Evolutionary conservation across 768 basidiomycete species (phyloP).

Genomic region (Lentinula aciculospora): DNA sequence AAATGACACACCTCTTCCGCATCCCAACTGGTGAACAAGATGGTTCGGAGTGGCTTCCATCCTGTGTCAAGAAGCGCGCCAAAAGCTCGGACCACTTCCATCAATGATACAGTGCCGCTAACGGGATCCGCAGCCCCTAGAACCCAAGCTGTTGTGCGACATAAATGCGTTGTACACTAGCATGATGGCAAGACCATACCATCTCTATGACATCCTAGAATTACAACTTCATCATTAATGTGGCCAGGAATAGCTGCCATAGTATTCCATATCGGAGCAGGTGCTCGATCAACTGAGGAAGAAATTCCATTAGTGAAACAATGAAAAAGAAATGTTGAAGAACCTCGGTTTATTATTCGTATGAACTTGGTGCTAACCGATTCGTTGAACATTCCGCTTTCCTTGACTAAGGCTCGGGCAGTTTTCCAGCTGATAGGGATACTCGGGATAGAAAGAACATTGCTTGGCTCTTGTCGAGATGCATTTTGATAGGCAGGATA

Average conservation of each 20-base stretch:
- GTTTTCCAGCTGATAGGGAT: conserved; percentile 90
- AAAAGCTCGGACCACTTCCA: conserved; percentile 73
- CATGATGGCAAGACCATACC: conserved; percentile 35
- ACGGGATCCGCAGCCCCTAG: conserved; percentile 77
- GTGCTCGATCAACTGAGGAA: conserved; percentile 58
- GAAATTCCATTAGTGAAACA: background rate
- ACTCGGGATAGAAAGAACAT: conserved; percentile 74
- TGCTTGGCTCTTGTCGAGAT: conserved; percentile 52
- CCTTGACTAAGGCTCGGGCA: conserved; percentile 61
- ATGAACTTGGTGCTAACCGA: conserved; percentile 41
- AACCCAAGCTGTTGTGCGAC: conserved; percentile 51
- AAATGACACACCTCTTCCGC: conserved; percentile 49
- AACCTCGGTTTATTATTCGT: conserved; percentile 53
- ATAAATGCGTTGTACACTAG: background rate
- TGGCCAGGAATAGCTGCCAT: conserved; percentile 81
- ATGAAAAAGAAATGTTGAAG: background rate
- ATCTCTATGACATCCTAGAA: conserved; percentile 88
- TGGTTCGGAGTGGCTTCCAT: conserved; percentile 80
- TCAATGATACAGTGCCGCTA: conserved; percentile 74
- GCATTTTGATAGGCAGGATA: conserved; percentile 82
- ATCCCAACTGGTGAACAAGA: conserved; percentile 73
- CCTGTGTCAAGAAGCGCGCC: conserved; percentile 62
- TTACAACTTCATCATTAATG: conserved; percentile 77
- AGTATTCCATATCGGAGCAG: conserved; percentile 89
- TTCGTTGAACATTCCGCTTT: conserved; percentile 44